Percentiles rank a stretch among this genome's conserved stretches.
These are phyloP conservation scores for Fonsecaea pedrosoi DNA, from an alignment of 2,329 filamentous ascomycete species.

Conservation along the genomic window DNA sequence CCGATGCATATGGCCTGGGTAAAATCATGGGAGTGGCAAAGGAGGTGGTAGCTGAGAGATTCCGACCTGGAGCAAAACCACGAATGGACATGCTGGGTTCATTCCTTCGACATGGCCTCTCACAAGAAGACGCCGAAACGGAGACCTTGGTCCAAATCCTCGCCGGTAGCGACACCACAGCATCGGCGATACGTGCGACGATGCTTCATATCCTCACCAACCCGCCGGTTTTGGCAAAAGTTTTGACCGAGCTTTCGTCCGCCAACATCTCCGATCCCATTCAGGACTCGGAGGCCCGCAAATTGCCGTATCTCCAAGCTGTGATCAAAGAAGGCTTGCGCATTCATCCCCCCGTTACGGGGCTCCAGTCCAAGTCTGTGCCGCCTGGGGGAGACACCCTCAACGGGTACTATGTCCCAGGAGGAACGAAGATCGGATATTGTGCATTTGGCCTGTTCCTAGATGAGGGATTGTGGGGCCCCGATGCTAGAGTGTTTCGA, in stretches of 20 bases:
- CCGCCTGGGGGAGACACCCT: constrained; percentile 50
- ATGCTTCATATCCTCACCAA: constrained; percentile 28
- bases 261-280: constrained; percentile 40
- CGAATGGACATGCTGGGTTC: constrained; percentile 44
- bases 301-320: constrained; percentile 58
- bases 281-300: constrained; percentile 48
- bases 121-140: constrained; percentile 26
- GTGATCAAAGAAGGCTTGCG: constrained; percentile 59
- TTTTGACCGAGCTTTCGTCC: constrained; percentile 49
- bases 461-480: constrained; percentile 48
- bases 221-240: constrained; percentile 40
- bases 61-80: constrained; percentile 25
- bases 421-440: constrained; percentile 55
- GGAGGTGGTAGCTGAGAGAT: constrained; percentile 38
- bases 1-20: constrained; percentile 33
- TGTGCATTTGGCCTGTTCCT: constrained; percentile 53
- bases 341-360: constrained; percentile 54
- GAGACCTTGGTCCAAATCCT: constrained; percentile 37
- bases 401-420: constrained; percentile 53
- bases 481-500: constrained; percentile 53
- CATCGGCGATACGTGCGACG: constrained; percentile 25
- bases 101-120: constrained; percentile 42
- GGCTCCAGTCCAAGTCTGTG: constrained; percentile 47
- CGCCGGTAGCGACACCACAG: constrained; percentile 58
- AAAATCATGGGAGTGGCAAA: constrained; percentile 34